Evolutionary conservation across 768 basidiomycete species (phyloP), one percentile per base, ranked within the genome.

Genomic region (Amanita exitialis): DNA sequence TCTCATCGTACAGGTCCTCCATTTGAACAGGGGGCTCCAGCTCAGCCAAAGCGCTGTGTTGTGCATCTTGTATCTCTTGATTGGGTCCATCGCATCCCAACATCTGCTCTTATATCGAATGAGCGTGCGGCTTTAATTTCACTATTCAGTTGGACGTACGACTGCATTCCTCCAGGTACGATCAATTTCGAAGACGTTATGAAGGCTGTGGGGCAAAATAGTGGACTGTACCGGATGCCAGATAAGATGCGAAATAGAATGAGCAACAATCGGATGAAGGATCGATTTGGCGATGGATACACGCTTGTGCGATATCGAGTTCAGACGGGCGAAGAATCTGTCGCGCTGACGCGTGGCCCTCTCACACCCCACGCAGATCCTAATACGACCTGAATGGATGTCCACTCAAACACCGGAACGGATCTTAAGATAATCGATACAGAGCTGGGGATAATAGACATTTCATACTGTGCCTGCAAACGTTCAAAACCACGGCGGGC

Each of bases 81-180:
- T 39, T 39, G 37, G 16, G 5, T 39, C 8, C 16, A 18, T 8
- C 20, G n/a, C n/a, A 39, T 39, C 7, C 20, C 37, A 20, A 3
- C n/a, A 18, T 20, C 37, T 18, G 10, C 30, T 28, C 20, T 25
- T 8, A 20, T 7, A 7, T 20, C 37, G 10, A 39, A 18, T 8
- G 18, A 39, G 37, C 49, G 27, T 16, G 49, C n/a, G 3, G 49
- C 49, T n/a, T 27, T 50, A 10, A 12, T 38, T 27, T 50, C 49
- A 6, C 36, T 50, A 30, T 41, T 25, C 39, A 50, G 49, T 18
- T 50, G 49, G 49, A 50, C 49, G 9, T 50, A 50, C 12, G 25
- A 50, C 16, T 38, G 35, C 6, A 5, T 50, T 20, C 30, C 49
- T 18, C 36, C 49, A 3, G 39, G 18, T 15, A 20, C 49, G 18